Percentiles rank a stretch among this genome's conserved stretches.
Evolutionary conservation across 768 basidiomycete species (phyloP).

Genomic region (Paxillus involutus): DNA sequence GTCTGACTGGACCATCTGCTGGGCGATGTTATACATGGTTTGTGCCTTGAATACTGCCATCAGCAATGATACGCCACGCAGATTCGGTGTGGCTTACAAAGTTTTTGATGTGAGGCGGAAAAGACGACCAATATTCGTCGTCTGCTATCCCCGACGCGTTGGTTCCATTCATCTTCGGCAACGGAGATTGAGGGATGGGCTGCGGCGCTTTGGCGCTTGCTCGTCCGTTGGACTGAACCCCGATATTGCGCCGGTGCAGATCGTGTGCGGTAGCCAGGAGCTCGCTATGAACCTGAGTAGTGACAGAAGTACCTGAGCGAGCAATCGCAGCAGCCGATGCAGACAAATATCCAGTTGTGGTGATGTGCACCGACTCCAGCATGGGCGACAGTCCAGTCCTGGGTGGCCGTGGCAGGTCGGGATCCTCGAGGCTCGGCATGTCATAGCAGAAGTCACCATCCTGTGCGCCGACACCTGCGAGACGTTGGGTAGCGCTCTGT

Average conservation of each 20-base stretch:
- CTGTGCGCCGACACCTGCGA: not conserved
- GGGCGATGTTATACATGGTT: constrained; percentile 69
- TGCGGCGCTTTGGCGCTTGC: constrained; percentile 25
- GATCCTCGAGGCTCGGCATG: constrained; percentile 24
- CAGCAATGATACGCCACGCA: constrained; percentile 24
- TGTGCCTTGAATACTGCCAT: constrained; percentile 45
- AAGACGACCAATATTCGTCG: constrained; percentile 68
- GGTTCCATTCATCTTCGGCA: constrained; percentile 24
- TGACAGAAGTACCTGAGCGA: constrained; percentile 30
- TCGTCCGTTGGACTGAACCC: constrained; percentile 27
- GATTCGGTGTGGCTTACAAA: constrained; percentile 52
- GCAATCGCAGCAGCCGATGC: constrained; percentile 34
- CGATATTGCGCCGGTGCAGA: constrained; percentile 48
- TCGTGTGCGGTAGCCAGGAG: constrained; percentile 61
- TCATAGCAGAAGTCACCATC: constrained; percentile 23
- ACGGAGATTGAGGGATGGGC: constrained; percentile 11
- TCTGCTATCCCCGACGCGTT: constrained; percentile 36
- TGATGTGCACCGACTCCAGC: constrained; percentile 47
- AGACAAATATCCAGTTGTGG: constrained; percentile 45
- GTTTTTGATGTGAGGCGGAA: constrained; percentile 66
- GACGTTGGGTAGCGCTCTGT: not conserved
- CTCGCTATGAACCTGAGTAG: constrained; percentile 52
- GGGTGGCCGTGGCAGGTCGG: constrained; percentile 15
- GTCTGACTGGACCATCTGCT: constrained; percentile 57
- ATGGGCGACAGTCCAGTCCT: constrained; percentile 43